Base-by-base conservation (phyloP, 192 early-diverging fungal genomes). In the Chytriomyces sp. region DNA sequence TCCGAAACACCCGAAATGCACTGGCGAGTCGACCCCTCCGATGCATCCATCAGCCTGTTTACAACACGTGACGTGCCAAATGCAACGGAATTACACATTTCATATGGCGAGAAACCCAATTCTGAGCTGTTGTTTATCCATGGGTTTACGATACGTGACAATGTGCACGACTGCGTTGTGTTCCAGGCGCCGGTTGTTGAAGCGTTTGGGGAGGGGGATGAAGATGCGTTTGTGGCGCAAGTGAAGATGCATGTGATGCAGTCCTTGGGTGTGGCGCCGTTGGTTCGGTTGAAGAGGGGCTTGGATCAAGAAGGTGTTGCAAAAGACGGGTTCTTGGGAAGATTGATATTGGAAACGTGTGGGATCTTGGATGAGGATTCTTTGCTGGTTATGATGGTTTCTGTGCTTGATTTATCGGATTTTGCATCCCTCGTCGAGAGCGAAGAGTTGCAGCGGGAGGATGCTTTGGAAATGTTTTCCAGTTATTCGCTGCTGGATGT, bases 51-150 rank as follows among this genome's bases (percentile, higher is more conserved):
- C 43, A 47, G 63, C 7, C 50, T 83, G 20, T 13, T 57, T 57
- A 35, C 82, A 13, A 50, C n/a, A n/a, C 65, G 10, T 26, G 64
- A 60, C 13, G 50, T 81, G 24, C 24, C 46, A 3, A 45, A 46
- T 16, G 79, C 77, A 6, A 76, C 80, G 0, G 87, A 93, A 65
- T 84, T 91, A 2, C 88, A 83, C 72, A 74, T 93, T 65, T 76
- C 64, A 0, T 93, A 93, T 79, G 92, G 92, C 6, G 83, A 80
- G 5, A 92, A 92, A 72, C 82, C 92, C 6, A 93, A 93, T 67
- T 79, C 82, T 28, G 92, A 93, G 72, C 76, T 93, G 5, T 64
- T 93, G 48, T 93, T 92, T 64, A 76, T 91, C 5, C 91, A 93
- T 79, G 91, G 91, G 0, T 93, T 93, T 61, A 82, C 80, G 7